A percentile compares a stretch with the other conserved stretches of the same genome.
phyloP scores from a whole-genome alignment of 1,284 basidiomycete species.

The Neolentinus lepideus region DNA sequence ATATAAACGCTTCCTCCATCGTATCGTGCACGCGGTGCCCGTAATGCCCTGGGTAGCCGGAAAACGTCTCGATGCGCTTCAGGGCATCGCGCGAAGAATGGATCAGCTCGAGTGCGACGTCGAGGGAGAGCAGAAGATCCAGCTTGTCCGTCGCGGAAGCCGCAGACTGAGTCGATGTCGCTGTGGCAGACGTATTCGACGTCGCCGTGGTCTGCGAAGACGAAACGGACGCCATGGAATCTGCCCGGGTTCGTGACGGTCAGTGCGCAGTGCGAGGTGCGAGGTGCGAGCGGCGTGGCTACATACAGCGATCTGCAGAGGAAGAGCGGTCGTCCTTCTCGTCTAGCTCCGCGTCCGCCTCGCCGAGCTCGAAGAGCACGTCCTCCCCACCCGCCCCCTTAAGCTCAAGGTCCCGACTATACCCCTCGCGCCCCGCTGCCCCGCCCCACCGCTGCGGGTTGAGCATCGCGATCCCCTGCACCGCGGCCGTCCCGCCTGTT shows the following conservation, averaged over 20 bases:
- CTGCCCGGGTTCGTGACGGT: too few relatives aligned
- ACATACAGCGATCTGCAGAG: background rate
- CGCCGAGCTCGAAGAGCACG: slow-evolving; percentile 55
- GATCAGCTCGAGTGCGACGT: slow-evolving; percentile 87
- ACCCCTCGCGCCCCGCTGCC: slow-evolving; percentile 23
- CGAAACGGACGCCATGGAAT: background rate
- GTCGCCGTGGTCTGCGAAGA: slow-evolving; percentile 5
- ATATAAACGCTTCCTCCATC: slow-evolving; percentile 88
- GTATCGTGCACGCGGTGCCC: slow-evolving; percentile 80
- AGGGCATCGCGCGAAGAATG: slow-evolving; percentile 87
- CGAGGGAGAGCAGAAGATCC: slow-evolving; percentile 86
- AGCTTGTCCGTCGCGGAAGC: slow-evolving; percentile 44
- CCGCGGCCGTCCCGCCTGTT: slow-evolving; percentile 69
- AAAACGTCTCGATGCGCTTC: slow-evolving; percentile 89
- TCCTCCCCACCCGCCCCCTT: slow-evolving; percentile 29
- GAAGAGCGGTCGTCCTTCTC: slow-evolving; percentile 13
- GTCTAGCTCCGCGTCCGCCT: slow-evolving; percentile 25
- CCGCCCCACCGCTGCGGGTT: slow-evolving; percentile 79
- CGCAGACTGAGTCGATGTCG: slow-evolving; percentile 9
- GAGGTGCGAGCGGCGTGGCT: too few relatives aligned
- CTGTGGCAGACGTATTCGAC: slow-evolving; percentile 1
- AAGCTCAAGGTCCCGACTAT: slow-evolving; percentile 31
- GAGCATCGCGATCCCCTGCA: slow-evolving; percentile 80
- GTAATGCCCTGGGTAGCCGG: slow-evolving; percentile 77
- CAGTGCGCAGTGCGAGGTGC: too few relatives aligned